These are phyloP conservation scores for Vitis amurensis DNA, from an alignment of 164 flowering plant species.

Conservation along the genomic window DNA sequence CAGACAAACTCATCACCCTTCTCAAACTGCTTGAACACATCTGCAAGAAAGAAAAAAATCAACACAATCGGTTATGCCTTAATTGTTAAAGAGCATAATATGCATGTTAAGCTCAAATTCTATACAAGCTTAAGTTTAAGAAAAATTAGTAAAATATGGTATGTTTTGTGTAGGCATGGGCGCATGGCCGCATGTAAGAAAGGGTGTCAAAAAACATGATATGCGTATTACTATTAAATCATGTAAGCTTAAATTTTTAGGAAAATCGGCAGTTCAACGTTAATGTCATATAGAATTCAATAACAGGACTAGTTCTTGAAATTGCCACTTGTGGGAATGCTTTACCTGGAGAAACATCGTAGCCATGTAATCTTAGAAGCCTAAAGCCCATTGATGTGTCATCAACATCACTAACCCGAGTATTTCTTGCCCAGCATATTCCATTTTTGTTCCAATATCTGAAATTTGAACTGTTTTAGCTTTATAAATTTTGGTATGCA, in stretches of 20 bases:
- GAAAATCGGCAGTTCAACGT: not conserved
- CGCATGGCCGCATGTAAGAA: too few relatives aligned
- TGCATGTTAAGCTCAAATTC: too few relatives aligned
- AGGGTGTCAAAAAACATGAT: too few relatives aligned
- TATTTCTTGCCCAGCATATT: conserved; percentile 87
- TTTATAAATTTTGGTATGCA: too few relatives aligned
- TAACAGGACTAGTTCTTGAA: too few relatives aligned
- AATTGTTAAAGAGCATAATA: too few relatives aligned
- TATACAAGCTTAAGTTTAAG: not conserved
- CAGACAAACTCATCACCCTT: conserved; percentile 72
- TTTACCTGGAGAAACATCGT: conserved; percentile 73
- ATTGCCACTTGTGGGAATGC: not conserved
- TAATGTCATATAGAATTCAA: not conserved
- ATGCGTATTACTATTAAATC: too few relatives aligned
- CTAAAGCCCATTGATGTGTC: conserved; percentile 95
- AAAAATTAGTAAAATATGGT: too few relatives aligned
- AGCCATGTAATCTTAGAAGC: conserved; percentile 76
- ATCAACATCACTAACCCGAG: conserved; percentile 68
- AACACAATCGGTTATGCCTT: too few relatives aligned
- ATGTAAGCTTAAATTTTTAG: not conserved
- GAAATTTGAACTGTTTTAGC: not conserved
- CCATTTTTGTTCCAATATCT: conserved; percentile 80
- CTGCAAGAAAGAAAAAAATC: conserved; percentile 24
- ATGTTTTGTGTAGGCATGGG: too few relatives aligned
- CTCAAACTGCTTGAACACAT: conserved; percentile 68